Evolutionary conservation across 2,329 filamentous ascomycete species (phyloP).

Genomic region (Cadophora sp.): DNA sequence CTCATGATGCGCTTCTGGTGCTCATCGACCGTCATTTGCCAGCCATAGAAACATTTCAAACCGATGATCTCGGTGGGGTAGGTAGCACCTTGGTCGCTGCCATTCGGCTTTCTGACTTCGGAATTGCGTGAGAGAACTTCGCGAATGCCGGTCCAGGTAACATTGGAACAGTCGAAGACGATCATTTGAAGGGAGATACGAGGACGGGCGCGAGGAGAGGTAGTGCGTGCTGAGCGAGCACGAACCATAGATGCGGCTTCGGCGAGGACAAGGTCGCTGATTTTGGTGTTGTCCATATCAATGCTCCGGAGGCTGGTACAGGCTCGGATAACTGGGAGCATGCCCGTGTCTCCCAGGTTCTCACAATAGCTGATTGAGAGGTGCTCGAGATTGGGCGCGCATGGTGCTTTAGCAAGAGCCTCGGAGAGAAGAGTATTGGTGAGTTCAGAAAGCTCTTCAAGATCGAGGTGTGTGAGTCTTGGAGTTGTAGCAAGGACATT

Average conservation of each 20-base stretch:
- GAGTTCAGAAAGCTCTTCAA: slow-evolving; percentile 83
- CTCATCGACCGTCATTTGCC: slow-evolving; percentile 93
- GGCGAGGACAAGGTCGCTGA: slow-evolving; percentile 83
- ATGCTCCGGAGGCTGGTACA: slow-evolving; percentile 74
- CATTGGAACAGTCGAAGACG: slow-evolving; percentile 88
- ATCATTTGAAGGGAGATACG: slow-evolving; percentile 72
- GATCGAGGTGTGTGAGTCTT: slow-evolving; percentile 81
- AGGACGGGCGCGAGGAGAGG: slow-evolving; percentile 36
- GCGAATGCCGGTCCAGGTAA: slow-evolving; percentile 91
- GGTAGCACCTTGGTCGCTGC: slow-evolving; percentile 25
- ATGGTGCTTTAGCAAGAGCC: slow-evolving; percentile 78
- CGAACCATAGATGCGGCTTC: slow-evolving; percentile 86
- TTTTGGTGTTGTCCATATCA: slow-evolving; percentile 91
- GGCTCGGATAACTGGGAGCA: slow-evolving; percentile 80
- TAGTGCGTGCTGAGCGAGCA: slow-evolving; percentile 57
- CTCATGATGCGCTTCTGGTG: slow-evolving; percentile 85
- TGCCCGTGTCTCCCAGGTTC: slow-evolving; percentile 79
- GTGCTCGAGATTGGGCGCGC: slow-evolving; percentile 74
- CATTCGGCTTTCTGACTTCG: slow-evolving; percentile 63
- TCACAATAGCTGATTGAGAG: slow-evolving; percentile 92
- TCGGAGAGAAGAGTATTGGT: slow-evolving; percentile 77
- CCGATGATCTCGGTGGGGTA: slow-evolving; percentile 82
- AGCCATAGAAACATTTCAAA: slow-evolving; percentile 93
- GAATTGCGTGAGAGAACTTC: slow-evolving; percentile 88
- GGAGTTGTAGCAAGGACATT: slow-evolving; percentile 78